Evolutionary conservation across 2,329 filamentous ascomycete species (phyloP).

Genomic region (Sporothrix brasiliensis): DNA sequence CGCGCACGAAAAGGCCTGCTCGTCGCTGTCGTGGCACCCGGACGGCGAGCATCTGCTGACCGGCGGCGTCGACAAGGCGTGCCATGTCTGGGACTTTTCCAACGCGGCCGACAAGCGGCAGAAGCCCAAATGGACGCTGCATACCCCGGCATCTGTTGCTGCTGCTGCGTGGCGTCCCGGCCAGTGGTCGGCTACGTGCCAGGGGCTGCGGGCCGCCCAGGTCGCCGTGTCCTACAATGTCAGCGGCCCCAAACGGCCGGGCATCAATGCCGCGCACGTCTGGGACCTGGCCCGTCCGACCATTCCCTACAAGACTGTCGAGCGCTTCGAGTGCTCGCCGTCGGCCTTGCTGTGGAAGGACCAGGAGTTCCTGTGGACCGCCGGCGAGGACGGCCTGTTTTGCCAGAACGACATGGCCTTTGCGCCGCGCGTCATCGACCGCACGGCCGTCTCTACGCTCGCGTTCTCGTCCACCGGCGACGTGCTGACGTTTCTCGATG

Average conservation of each 20-base stretch:
- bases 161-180: constrained; percentile 65
- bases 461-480: constrained; percentile 64
- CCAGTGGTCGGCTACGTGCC: constrained; percentile 62
- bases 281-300: constrained; percentile 71
- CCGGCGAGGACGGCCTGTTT: constrained; percentile 63
- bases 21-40: constrained; percentile 67
- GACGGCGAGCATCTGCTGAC: constrained; percentile 68
- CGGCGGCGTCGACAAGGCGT: constrained; percentile 62
- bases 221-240: constrained; percentile 66
- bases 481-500: constrained; percentile 64
- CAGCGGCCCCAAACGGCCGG: constrained; percentile 55
- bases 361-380: constrained; percentile 68
- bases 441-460: constrained; percentile 63
- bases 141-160: constrained; percentile 62
- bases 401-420: constrained; percentile 67
- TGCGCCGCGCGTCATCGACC: constrained; percentile 64
- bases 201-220: constrained; percentile 62
- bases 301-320: constrained; percentile 68
- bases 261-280: constrained; percentile 63
- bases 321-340: constrained; percentile 61
- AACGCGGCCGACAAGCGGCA: constrained; percentile 63
- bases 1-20: constrained; percentile 63
- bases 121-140: constrained; percentile 65
- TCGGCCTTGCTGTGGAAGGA: constrained; percentile 65
- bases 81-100: constrained; percentile 68